Evolutionary conservation across 2,329 filamentous ascomycete species (phyloP).

Genomic region (Byssochlamys sp.): DNA sequence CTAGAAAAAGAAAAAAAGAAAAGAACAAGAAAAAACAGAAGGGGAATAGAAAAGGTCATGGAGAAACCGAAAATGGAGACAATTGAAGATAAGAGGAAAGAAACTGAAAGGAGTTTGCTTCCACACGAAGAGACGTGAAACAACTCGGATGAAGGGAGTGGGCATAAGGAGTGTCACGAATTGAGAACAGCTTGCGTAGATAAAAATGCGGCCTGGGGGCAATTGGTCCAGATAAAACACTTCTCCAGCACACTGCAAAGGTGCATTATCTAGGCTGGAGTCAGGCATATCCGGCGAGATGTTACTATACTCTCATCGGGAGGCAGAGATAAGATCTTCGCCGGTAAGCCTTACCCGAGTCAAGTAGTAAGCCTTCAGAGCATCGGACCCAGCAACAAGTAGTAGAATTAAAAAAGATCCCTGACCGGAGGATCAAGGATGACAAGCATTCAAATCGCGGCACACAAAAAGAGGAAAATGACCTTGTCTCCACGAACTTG

Average conservation of each 20-base stretch:
- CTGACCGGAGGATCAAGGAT: neutral
- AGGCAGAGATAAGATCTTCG: neutral
- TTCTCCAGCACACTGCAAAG: neutral
- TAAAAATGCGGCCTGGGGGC: neutral
- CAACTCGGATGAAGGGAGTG: neutral
- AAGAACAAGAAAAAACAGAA: neutral
- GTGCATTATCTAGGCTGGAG: neutral
- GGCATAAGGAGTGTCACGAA: neutral
- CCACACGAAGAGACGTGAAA: neutral
- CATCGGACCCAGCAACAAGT: neutral
- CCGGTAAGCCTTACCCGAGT: neutral
- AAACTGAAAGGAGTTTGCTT: neutral
- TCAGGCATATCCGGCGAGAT: neutral
- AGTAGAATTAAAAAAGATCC: neutral
- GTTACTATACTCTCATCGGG: neutral
- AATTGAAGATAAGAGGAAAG: neutral
- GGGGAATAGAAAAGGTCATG: neutral
- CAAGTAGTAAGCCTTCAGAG: neutral
- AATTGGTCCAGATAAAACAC: neutral
- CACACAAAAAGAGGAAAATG: neutral
- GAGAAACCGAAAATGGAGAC: neutral
- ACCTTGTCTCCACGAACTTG: neutral
- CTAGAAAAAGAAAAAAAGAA: neutral
- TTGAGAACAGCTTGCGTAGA: neutral
- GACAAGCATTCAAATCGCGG: neutral